Evolutionary conservation across 352 stramenopile species (phyloP), one percentile per base, ranked within the genome.

Genomic region (Stramenopiles sp.): DNA sequence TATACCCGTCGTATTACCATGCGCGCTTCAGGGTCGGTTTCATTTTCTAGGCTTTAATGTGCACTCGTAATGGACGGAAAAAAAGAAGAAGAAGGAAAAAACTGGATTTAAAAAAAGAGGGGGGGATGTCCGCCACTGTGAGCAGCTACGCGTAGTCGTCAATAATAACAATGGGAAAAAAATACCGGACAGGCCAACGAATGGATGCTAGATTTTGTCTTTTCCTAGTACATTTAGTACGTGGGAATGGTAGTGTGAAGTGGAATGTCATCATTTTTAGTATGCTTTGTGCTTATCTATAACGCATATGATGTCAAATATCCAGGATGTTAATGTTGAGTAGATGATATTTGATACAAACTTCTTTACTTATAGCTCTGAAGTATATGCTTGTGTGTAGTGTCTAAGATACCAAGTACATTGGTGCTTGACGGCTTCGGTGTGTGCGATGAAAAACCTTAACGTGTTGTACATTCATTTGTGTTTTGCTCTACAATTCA

Each of bases 201-300:
- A 71, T 2, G 2, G 53, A 71, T 71, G 53, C 53, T 71, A 71
- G 53, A 71, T 71, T 71, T 71, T 71, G 53, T 6, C 53, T 71
- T 71, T 2, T 71, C 53, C 53, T 71, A 71, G 2, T 71, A 71
- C 2, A 71, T 71, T 71, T 71, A 71, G 53, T 71, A 71, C 35
- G 35, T 71, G 53, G 53, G 6, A 6, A 71, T 71, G 4, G 53
- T 71, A 71, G 53, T 71, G 53, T 71, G 35, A 53, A 25, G 12
- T 12, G 43, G 43, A 53, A 63, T 63, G 43, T 63, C 43, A 63
- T 63, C 43, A 63, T 63, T 63, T 63, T 63, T 25, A 63, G 43
- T 63, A 63, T 25, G 12, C 25, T 63, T 63, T 63, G 12, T 63
- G 43, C 12, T 63, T 12, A 25, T 63, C 12, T 63, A 12, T 63